Conservation (phyloP, 2,329 filamentous ascomycete genomes). For the Amesomyces nigricolor region DNA sequence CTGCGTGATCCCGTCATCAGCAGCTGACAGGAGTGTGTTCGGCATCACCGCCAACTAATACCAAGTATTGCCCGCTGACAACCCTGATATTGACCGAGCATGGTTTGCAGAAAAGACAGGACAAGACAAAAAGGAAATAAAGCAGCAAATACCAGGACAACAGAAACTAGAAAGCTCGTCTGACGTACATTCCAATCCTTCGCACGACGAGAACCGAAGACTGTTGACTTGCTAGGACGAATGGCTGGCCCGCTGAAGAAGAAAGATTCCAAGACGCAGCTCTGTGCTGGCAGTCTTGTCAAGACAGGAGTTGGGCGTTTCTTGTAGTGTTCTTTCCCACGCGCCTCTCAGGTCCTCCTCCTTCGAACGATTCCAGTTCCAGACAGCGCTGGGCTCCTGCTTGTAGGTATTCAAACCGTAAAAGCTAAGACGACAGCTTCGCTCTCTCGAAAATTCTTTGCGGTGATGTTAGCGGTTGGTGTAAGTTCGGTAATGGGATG, state of each 20-base stretch:
- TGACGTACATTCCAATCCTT: slow-evolving; percentile 51
- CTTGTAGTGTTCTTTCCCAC: slow-evolving; percentile 11
- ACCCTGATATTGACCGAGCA: slow-evolving; percentile 13
- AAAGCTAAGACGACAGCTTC: not conserved
- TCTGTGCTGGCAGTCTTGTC: slow-evolving; percentile 53
- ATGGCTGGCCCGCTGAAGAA: slow-evolving; percentile 31
- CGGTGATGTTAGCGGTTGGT: not conserved
- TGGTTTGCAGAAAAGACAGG: slow-evolving; percentile 17
- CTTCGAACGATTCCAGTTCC: slow-evolving; percentile 3
- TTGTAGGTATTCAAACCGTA: not conserved
- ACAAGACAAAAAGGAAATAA: slow-evolving; percentile 15
- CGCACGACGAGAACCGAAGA: slow-evolving; percentile 6
- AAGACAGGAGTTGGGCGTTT: slow-evolving; percentile 30
- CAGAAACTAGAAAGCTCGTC: slow-evolving; percentile 39
- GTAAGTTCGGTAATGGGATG: not conserved
- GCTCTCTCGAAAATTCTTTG: not conserved
- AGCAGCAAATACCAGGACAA: slow-evolving; percentile 31
- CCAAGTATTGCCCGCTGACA: slow-evolving; percentile 12
- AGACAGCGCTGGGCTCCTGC: not conserved
- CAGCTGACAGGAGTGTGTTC: slow-evolving; percentile 30
- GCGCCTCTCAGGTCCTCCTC: not conserved
- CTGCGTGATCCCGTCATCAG: slow-evolving; percentile 32
- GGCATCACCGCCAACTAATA: not conserved
- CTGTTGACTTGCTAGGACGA: not conserved
- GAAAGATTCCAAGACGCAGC: slow-evolving; percentile 49